A percentile compares a stretch with the other conserved stretches of the same genome.
phyloP scores from a whole-genome alignment of 2,329 filamentous ascomycete species.

The Claviceps sp. region DNA sequence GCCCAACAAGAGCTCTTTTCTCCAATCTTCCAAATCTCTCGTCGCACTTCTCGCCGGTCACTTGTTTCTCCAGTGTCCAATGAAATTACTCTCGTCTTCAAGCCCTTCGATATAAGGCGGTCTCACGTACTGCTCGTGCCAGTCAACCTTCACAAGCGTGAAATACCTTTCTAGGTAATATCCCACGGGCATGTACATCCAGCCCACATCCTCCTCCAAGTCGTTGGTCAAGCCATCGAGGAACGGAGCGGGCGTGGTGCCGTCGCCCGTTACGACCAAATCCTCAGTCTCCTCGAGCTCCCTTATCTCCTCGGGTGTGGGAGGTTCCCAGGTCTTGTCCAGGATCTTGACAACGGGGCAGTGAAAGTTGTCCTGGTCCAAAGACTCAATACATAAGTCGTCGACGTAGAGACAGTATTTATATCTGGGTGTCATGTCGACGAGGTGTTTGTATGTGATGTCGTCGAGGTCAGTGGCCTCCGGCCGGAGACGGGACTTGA shows the following conservation, averaged over 20 bases:
- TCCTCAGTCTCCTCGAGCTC: no score
- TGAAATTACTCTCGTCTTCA: background rate
- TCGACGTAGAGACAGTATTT: conserved; percentile 1
- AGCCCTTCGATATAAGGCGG: background rate
- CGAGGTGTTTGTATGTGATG: background rate
- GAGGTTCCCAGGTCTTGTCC: background rate
- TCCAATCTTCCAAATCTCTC: no score
- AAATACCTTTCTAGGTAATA: background rate
- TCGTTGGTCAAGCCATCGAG: background rate
- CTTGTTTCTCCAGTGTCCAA: background rate
- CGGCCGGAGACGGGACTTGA: background rate
- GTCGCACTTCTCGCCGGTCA: no score
- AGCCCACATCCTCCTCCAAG: background rate
- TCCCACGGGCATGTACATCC: background rate
- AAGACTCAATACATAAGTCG: background rate
- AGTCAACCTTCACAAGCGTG: background rate
- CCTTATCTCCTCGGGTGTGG: no score
- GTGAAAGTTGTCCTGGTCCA: background rate
- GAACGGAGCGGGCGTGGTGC: background rate
- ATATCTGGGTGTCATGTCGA: background rate
- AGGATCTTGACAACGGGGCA: background rate
- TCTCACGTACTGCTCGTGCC: background rate
- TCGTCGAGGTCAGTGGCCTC: background rate
- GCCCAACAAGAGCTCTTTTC: no score
- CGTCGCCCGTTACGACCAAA: background rate